Percentiles rank a stretch among this genome's conserved stretches.
phyloP scores from a whole-genome alignment of 805 yeast genomes.

The Candida endomychidarum region DNA sequence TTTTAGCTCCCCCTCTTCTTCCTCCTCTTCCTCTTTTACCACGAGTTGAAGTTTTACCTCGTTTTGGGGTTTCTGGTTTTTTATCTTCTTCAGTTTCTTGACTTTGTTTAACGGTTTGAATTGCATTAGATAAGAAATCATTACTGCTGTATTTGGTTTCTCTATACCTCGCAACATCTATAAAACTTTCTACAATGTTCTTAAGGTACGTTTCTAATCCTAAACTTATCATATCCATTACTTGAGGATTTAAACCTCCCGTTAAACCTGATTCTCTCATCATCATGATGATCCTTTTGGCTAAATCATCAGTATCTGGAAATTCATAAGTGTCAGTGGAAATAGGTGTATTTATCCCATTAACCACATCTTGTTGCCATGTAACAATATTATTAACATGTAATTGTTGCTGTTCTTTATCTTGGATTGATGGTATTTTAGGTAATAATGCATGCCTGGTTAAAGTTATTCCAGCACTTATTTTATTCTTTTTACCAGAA shows the following conservation, averaged over 20 bases:
- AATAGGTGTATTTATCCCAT: constrained; percentile 79
- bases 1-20: constrained; percentile 21
- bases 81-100: constrained; percentile 11
- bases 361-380: constrained; percentile 92
- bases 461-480: constrained; percentile 65
- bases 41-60: not conserved
- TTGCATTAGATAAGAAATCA: constrained; percentile 29
- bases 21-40: constrained; percentile 6
- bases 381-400: constrained; percentile 58
- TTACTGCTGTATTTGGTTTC: constrained; percentile 44
- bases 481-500: constrained; percentile 73
- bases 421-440: constrained; percentile 74
- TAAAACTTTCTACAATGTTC: constrained; percentile 67
- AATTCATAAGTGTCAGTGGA: constrained; percentile 75
- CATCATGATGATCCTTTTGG: constrained; percentile 71
- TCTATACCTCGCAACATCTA: constrained; percentile 68
- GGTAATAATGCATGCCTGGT: constrained; percentile 77
- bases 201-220: constrained; percentile 83
- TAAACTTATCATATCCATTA: constrained; percentile 71
- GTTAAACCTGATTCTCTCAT: constrained; percentile 88
- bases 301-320: constrained; percentile 74
- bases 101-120: constrained; percentile 16
- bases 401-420: constrained; percentile 43
- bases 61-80: constrained; percentile 13
- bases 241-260: constrained; percentile 74